These are phyloP conservation scores for Pseudogymnoascus sp. DNA, from an alignment of 2,329 filamentous ascomycete genomes.

Conservation along the genomic window DNA sequence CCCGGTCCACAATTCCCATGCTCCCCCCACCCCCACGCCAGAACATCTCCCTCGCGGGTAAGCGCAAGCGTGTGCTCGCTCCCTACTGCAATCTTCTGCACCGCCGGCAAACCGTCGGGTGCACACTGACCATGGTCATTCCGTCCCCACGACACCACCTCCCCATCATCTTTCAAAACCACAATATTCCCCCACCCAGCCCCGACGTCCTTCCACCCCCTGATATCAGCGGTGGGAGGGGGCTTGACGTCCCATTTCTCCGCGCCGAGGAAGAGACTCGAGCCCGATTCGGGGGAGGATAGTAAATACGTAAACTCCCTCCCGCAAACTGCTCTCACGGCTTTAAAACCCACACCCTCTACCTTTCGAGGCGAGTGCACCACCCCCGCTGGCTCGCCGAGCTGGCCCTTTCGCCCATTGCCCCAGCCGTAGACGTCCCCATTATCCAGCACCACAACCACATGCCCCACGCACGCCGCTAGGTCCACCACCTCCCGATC, in stretches of 20 bases:
- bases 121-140: slow-evolving; percentile 78
- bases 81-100: slow-evolving; percentile 65
- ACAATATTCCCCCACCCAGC: slow-evolving; percentile 81
- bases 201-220: slow-evolving; percentile 58
- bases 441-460: slow-evolving; percentile 63
- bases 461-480: slow-evolving; percentile 70
- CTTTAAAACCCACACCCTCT: slow-evolving; percentile 50
- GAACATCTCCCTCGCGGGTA: slow-evolving; percentile 55
- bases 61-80: slow-evolving; percentile 84
- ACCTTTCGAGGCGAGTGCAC: slow-evolving; percentile 57
- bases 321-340: slow-evolving; percentile 64
- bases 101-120: slow-evolving; percentile 49
- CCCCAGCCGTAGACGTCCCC: slow-evolving; percentile 87
- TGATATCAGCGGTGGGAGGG: slow-evolving; percentile 44
- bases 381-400: slow-evolving; percentile 52
- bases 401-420: slow-evolving; percentile 74
- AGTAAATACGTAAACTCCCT: slow-evolving; percentile 68
- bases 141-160: slow-evolving; percentile 68
- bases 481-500: slow-evolving; percentile 55
- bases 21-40: slow-evolving; percentile 95
- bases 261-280: slow-evolving; percentile 58
- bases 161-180: slow-evolving; percentile 54
- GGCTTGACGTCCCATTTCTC: slow-evolving; percentile 65
- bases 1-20: slow-evolving; percentile 86
- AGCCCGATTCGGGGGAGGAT: no score